Evolutionary conservation across 805 yeast species (phyloP).

Genomic region (Wickerhamomyces hampshirensis): DNA sequence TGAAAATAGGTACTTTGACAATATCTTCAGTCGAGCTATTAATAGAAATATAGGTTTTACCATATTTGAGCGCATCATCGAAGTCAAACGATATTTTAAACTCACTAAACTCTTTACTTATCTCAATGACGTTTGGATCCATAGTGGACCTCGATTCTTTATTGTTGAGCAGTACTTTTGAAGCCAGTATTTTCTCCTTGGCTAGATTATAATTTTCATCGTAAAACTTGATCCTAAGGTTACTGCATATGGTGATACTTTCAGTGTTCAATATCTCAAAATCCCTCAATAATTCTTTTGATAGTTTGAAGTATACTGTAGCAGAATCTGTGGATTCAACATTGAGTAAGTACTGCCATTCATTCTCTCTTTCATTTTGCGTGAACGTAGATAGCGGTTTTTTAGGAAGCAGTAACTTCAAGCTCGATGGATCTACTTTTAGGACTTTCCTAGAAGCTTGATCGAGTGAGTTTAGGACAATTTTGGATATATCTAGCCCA

Average conservation of each 20-base stretch:
- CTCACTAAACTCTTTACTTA: conserved; percentile 2
- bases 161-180: conserved; percentile 6
- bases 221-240: conserved; percentile 1
- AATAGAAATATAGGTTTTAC: conserved; percentile 9
- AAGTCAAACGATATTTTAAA: conserved; percentile 3
- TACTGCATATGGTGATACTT: neutral
- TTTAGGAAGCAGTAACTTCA: conserved; percentile 1
- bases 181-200: conserved; percentile 3
- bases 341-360: conserved; percentile 7
- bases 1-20: conserved; percentile 2
- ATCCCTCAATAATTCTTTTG: neutral
- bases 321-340: conserved; percentile 6
- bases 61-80: neutral
- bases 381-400: conserved; percentile 10
- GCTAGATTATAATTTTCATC: conserved; percentile 3
- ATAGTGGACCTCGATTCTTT: conserved; percentile 4
- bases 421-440: conserved; percentile 1
- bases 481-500: neutral
- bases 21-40: conserved; percentile 2
- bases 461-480: neutral
- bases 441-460: conserved; percentile 1
- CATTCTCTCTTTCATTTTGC: conserved; percentile 6
- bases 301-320: conserved; percentile 3
- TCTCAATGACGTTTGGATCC: conserved; percentile 11
- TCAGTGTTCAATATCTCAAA: neutral